These are phyloP conservation scores for Gymnopus androsaceus DNA, from an alignment of 1,284 basidiomycete genomes.

Conservation along the genomic window DNA sequence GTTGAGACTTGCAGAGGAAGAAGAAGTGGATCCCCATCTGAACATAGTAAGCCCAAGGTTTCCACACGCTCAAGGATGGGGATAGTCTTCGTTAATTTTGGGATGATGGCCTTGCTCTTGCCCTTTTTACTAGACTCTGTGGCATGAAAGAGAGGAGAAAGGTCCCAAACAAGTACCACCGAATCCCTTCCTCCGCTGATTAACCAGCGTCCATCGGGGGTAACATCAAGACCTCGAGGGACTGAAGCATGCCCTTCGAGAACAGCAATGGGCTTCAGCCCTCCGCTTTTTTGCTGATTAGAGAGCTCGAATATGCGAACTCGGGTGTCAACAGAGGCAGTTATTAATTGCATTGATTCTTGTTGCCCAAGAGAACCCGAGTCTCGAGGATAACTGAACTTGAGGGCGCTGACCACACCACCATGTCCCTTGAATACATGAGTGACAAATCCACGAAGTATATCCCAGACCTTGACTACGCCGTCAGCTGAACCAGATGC, in stretches of 20 bases:
- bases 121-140: slow-evolving; percentile 52
- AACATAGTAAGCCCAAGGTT: slow-evolving; percentile 71
- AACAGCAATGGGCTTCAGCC: slow-evolving; percentile 69
- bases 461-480: slow-evolving; percentile 96
- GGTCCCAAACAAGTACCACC: slow-evolving; percentile 89
- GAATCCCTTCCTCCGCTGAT: slow-evolving; percentile 89
- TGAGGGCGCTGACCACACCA: slow-evolving; percentile 88
- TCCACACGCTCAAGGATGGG: slow-evolving; percentile 88
- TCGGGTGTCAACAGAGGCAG: slow-evolving; percentile 85
- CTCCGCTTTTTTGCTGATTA: slow-evolving; percentile 52
- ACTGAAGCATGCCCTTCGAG: slow-evolving; percentile 92
- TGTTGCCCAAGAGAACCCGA: slow-evolving; percentile 48
- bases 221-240: slow-evolving; percentile 84
- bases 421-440: slow-evolving; percentile 97
- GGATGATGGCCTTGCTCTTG: slow-evolving; percentile 46
- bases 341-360: slow-evolving; percentile 78
- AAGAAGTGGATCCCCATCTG: slow-evolving; percentile 50
- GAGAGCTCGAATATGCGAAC: slow-evolving; percentile 91
- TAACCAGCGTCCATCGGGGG: slow-evolving; percentile 83
- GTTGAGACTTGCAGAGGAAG: slow-evolving; percentile 40
- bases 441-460: slow-evolving; percentile 85
- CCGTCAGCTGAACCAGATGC: slow-evolving; percentile 97
- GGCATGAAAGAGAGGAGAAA: slow-evolving; percentile 39
- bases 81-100: slow-evolving; percentile 79
- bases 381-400: slow-evolving; percentile 75